phyloP scores from a whole-genome alignment of 2,329 filamentous ascomycete genomes.

The Neofusicoccum parvum region DNA sequence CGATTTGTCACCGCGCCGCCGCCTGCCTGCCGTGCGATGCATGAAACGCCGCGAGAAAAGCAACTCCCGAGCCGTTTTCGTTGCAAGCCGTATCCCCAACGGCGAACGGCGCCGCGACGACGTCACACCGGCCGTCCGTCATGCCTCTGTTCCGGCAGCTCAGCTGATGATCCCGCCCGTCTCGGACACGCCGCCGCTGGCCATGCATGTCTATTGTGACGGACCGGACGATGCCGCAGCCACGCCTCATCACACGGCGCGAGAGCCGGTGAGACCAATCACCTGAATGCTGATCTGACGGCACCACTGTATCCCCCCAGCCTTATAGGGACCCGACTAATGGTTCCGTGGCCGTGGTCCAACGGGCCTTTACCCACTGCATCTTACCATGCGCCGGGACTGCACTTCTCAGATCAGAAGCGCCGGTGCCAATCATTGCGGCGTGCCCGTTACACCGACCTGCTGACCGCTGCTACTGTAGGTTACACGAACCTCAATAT shows the following conservation, averaged over 20 bases:
- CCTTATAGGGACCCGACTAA: not conserved
- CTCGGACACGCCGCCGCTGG: not conserved
- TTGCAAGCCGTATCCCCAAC: not conserved
- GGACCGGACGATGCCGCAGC: slow-evolving; percentile 2
- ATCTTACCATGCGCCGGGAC: slow-evolving; percentile 10
- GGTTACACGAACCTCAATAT: not conserved
- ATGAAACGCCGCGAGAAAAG: slow-evolving; percentile 3
- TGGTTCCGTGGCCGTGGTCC: slow-evolving; percentile 3
- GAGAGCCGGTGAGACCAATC: not conserved
- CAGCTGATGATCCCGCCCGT: not conserved
- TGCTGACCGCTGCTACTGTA: not conserved
- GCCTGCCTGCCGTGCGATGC: slow-evolving; percentile 2
- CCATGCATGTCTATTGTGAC: slow-evolving; percentile 11
- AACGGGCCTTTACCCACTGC: not conserved
- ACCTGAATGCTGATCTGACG: not conserved
- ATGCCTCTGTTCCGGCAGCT: not conserved
- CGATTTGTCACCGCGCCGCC: not conserved
- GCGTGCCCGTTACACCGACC: not conserved
- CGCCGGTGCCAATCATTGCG: not conserved
- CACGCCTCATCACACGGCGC: slow-evolving; percentile 3
- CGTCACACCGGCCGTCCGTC: not conserved
- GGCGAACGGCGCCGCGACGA: not conserved
- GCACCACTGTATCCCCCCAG: not conserved
- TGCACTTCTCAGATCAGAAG: not conserved
- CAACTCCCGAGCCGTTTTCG: slow-evolving; percentile 14